Evolutionary conservation across 2,329 filamentous ascomycete species (phyloP).

Genomic region (Phyllosticta citrichinensis): DNA sequence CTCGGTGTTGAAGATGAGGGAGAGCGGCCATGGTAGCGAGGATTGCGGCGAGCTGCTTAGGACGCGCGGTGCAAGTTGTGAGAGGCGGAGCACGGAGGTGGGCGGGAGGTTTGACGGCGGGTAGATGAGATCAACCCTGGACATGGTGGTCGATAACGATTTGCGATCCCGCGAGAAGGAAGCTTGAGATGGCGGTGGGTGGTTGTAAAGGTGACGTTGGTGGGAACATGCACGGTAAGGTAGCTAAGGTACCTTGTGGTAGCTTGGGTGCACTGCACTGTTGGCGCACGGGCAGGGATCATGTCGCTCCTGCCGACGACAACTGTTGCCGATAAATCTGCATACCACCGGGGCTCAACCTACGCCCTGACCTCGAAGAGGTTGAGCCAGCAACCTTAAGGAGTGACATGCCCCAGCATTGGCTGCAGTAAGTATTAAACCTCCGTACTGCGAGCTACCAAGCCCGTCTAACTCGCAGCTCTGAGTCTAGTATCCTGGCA

Average conservation of each 20-base stretch:
- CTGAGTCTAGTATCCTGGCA: background rate
- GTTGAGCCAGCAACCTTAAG: background rate
- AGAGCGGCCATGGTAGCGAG: constrained; percentile 41
- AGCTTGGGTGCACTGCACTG: background rate
- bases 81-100: constrained; percentile 35
- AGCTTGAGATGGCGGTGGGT: background rate
- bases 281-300: background rate
- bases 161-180: background rate
- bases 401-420: background rate
- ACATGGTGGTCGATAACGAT: background rate
- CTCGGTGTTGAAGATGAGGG: constrained; percentile 47
- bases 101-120: constrained; percentile 32
- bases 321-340: background rate
- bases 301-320: background rate
- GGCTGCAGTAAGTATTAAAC: background rate
- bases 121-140: constrained; percentile 26
- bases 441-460: background rate
- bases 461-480: background rate
- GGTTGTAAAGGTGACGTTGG: background rate
- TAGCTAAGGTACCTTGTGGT: too few species aligned
- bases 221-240: background rate
- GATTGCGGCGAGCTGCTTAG: constrained; percentile 28
- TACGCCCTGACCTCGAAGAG: background rate
- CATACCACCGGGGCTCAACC: background rate
- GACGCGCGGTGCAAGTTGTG: constrained; percentile 34